Percentiles rank a stretch among this genome's conserved stretches.
These are phyloP conservation scores for Apiospora malaysiana DNA, from an alignment of 2,329 filamentous ascomycete species.

Conservation along the genomic window DNA sequence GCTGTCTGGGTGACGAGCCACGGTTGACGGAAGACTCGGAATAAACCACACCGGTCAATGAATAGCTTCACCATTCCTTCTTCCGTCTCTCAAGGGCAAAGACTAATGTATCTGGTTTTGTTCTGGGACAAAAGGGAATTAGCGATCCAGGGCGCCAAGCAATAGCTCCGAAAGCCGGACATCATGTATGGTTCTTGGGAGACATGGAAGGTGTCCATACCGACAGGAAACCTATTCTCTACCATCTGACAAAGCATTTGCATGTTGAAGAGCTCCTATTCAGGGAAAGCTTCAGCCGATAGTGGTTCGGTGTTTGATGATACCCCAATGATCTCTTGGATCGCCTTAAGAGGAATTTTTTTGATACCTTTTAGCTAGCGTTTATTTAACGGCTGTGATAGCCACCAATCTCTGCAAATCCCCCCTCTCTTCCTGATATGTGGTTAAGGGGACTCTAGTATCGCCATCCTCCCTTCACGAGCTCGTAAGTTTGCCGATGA, in stretches of 20 bases:
- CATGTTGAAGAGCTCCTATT: constrained; percentile 1
- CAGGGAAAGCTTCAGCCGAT: background rate
- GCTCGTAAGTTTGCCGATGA: background rate
- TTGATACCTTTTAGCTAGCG: constrained; percentile 22
- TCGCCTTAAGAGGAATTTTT: constrained; percentile 19
- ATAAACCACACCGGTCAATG: background rate
- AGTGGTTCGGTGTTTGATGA: constrained; percentile 25
- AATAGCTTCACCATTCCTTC: background rate
- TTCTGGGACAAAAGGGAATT: background rate
- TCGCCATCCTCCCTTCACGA: background rate
- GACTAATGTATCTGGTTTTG: background rate
- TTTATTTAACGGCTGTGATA: background rate
- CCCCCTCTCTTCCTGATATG: background rate
- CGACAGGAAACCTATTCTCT: background rate
- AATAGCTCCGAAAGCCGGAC: too few species aligned
- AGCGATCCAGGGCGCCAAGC: background rate
- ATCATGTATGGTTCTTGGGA: background rate
- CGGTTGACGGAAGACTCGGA: background rate
- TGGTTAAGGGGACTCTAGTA: background rate
- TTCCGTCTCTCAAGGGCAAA: background rate
- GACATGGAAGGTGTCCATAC: background rate
- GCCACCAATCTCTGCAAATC: background rate
- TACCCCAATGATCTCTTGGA: constrained; percentile 23
- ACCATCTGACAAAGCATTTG: background rate
- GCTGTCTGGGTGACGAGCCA: background rate